Evolutionary conservation across 225 moss, liverwort and hornwort genomes (phyloP).

Genomic region (Neckera pumila): DNA sequence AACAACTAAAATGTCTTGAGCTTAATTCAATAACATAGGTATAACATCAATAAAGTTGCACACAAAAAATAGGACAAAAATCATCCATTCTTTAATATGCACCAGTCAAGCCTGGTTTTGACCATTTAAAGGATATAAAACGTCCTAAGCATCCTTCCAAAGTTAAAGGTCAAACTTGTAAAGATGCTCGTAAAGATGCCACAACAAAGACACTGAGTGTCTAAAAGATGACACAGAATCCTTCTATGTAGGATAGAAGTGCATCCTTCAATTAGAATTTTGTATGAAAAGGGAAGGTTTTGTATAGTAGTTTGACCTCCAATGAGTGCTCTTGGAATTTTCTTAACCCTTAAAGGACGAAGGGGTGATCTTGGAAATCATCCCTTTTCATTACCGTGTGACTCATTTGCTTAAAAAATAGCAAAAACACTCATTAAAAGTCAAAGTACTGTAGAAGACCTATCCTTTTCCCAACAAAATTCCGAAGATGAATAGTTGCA

Average conservation of each 20-base stretch:
- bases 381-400: no score
- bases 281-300: neutral
- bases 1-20: neutral
- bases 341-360: no score
- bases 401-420: no score
- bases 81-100: neutral
- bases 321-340: no score
- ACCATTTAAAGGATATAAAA: neutral
- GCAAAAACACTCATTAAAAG: no score
- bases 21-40: neutral
- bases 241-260: neutral
- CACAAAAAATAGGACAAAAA: neutral
- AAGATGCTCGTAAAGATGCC: neutral
- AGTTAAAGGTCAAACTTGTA: neutral
- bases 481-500: no score
- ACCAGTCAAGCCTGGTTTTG: neutral
- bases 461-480: no score
- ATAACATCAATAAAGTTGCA: no score
- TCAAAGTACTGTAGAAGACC: no score
- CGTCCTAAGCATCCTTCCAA: neutral
- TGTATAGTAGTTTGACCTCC: neutral
- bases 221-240: neutral
- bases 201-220: fast-evolving
- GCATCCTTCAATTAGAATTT: neutral
- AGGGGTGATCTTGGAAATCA: no score